A percentile compares a stretch with the other conserved stretches of the same genome.
phyloP scores from a whole-genome alignment of 2,329 filamentous ascomycete species.

The Cladosporium sp. region DNA sequence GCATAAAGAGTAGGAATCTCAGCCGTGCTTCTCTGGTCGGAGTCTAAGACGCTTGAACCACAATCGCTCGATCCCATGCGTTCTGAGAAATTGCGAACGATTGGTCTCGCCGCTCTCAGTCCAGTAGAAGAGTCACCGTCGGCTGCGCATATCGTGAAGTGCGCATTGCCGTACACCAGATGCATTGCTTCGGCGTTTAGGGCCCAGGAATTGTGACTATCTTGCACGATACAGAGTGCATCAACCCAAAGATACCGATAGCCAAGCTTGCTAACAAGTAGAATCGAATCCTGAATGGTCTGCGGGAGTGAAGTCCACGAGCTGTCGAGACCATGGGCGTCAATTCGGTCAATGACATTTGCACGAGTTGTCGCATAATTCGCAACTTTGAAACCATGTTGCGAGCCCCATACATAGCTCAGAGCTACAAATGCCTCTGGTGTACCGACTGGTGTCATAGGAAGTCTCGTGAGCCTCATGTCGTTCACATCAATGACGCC shows the following conservation, averaged over 20 bases:
- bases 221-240: constrained; percentile 21
- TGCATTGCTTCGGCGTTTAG: constrained; percentile 32
- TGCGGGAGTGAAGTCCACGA: background rate
- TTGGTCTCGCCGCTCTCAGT: background rate
- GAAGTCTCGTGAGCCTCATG: background rate
- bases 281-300: constrained; percentile 15
- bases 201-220: constrained; percentile 23
- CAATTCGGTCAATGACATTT: too few relatives aligned
- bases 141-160: constrained; percentile 35
- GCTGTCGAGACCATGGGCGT: too few relatives aligned
- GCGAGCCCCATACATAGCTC: constrained; percentile 14
- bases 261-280: constrained; percentile 9
- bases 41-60: too few relatives aligned
- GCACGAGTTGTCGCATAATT: too few relatives aligned
- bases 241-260: constrained; percentile 19
- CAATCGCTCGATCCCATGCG: background rate
- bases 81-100: too few relatives aligned
- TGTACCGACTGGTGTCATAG: background rate
- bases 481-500: background rate
- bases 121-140: constrained; percentile 20
- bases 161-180: constrained; percentile 31
- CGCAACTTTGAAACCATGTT: background rate
- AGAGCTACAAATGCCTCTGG: constrained; percentile 1
- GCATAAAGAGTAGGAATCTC: background rate
- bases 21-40: constrained; percentile 1